Evolutionary conservation across 2,329 filamentous ascomycete genomes (phyloP), one percentile per base, ranked within the genome.

Genomic region (Verticillium klebahnii): DNA sequence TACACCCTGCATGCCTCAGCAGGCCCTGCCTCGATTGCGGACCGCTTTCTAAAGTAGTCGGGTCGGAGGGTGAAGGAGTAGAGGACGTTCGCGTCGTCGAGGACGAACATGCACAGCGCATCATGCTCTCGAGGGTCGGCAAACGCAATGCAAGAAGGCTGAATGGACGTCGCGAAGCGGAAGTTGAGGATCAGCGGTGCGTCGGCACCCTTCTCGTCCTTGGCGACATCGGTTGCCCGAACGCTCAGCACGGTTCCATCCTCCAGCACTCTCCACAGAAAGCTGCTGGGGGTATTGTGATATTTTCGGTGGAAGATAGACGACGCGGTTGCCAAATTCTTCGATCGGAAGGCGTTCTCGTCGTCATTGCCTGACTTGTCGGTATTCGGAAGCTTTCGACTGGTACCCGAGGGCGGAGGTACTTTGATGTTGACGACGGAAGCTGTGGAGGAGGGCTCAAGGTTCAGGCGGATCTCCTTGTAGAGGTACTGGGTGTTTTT

Each of bases 211-310:
- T 81, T 83, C 64, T 82, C 82, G 67, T 82, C 85, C 78, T 85
- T 93, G 72, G 87, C 89, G 67, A 97, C 78, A 75, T 99, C 95
- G 63, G 91, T 87, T 50, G 87, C 88, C 71, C 92, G 90, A 58
- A 99, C 82, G 76, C 95, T 94, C 68, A 99, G 82, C 65, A 92
- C 81, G 67, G 85, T 90, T 70, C 88, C 87, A 69, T 92, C 87
- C 70, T 96, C 90, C 64, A 97, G 78, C 45, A 98, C 84, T 68
- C 94, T 87, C 95, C 95, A 99, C 57, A 97, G 83, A 72, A 98
- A 96, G 75, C 87, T 92, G 71, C 91, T 88, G 45, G 95, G 95
- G 66, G 89, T 88, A 66, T 85, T 81, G 70, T 90, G 86, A 73
- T 89, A 85, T 73, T 85, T 85, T 61, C 95, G 88, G 75, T 96